Conservation (phyloP, 352 stramenopile genomes). For the Phytophthora idaei region DNA sequence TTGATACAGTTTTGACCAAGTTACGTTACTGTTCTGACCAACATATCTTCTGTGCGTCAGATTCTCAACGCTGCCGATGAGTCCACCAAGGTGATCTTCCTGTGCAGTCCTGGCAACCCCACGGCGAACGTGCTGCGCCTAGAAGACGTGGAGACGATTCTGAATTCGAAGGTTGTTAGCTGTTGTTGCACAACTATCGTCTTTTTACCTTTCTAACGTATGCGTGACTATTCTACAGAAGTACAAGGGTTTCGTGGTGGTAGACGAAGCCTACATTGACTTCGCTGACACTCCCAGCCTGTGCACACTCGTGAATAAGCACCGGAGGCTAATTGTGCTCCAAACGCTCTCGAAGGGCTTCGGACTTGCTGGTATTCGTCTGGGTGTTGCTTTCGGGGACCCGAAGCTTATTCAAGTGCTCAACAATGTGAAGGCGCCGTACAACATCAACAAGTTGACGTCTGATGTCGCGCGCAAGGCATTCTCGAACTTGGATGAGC, state of each 20-base stretch:
- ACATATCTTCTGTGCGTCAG: slow-evolving; percentile 32
- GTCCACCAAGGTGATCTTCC: slow-evolving; percentile 96
- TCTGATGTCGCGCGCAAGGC: slow-evolving; percentile 81
- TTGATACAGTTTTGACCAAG: neutral
- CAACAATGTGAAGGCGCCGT: slow-evolving; percentile 99
- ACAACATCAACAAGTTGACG: slow-evolving; percentile 99
- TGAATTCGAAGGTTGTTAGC: slow-evolving; percentile 69
- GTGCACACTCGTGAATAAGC: slow-evolving; percentile 90
- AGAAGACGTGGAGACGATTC: slow-evolving; percentile 89
- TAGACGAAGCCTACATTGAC: slow-evolving; percentile 99
- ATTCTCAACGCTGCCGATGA: slow-evolving; percentile 90
- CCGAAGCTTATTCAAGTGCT: slow-evolving; percentile 96
- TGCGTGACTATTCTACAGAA: slow-evolving; percentile 33
- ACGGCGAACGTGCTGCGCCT: slow-evolving; percentile 94
- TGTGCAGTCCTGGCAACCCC: slow-evolving; percentile 98
- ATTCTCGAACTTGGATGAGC: slow-evolving; percentile 57
- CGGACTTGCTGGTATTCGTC: slow-evolving; percentile 95
- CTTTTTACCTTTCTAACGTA: slow-evolving; percentile 2
- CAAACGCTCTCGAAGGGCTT: slow-evolving; percentile 99
- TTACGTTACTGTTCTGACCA: neutral
- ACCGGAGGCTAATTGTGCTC: slow-evolving; percentile 96
- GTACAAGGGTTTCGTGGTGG: slow-evolving; percentile 95
- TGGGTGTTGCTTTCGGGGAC: slow-evolving; percentile 92
- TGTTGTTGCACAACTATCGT: neutral
- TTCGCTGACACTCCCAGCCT: slow-evolving; percentile 87